Conservation (phyloP, 2,329 filamentous ascomycete genomes). For the Coniochaeta sp. region DNA sequence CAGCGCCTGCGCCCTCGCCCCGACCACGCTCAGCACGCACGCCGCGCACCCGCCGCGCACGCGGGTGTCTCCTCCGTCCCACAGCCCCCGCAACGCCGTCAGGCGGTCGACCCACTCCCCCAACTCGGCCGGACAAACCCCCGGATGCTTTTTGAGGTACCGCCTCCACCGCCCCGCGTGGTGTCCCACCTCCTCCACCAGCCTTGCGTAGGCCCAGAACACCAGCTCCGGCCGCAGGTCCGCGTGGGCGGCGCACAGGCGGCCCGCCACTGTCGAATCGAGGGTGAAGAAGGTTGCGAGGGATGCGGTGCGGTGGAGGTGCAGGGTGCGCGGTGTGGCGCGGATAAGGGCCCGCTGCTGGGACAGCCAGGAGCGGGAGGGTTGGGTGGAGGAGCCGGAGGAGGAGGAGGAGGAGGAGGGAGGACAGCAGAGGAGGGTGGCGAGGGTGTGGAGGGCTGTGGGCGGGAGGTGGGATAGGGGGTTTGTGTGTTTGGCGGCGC, state of each 20-base stretch:
- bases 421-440: slow-evolving; percentile 12
- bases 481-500: slow-evolving; percentile 3
- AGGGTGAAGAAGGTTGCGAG: neutral
- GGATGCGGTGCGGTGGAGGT: neutral
- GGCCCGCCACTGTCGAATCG: neutral
- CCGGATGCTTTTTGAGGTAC: slow-evolving; percentile 9
- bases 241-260: slow-evolving; percentile 20
- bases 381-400: neutral
- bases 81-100: too few species aligned
- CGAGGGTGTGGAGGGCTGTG: slow-evolving; percentile 7
- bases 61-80: slow-evolving; percentile 4
- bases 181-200: slow-evolving; percentile 33
- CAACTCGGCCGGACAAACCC: slow-evolving; percentile 6
- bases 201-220: slow-evolving; percentile 31
- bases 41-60: slow-evolving; percentile 36
- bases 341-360: neutral
- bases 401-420: neutral
- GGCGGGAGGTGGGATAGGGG: slow-evolving; percentile 6
- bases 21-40: slow-evolving; percentile 43
- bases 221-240: slow-evolving; percentile 34
- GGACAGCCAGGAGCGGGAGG: neutral
- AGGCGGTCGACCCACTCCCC: slow-evolving; percentile 22
- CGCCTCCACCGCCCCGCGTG: slow-evolving; percentile 20
- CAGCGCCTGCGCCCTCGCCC: slow-evolving; percentile 32
- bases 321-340: neutral